Evolutionary conservation across 257 asterid species (phyloP).

Genomic region (Coffea canephora): DNA sequence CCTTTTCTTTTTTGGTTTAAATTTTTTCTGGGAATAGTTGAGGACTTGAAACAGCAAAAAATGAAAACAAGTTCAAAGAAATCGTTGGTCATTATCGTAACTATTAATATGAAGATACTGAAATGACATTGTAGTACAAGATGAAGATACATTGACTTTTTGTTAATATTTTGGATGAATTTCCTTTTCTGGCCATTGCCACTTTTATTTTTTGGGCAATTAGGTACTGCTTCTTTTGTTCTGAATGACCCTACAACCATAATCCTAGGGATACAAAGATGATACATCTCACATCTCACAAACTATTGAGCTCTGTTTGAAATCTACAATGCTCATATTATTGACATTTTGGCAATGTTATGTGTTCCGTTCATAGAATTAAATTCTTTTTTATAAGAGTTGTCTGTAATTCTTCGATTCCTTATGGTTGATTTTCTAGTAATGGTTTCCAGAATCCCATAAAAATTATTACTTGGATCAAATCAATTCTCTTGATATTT

Average conservation of each 20-base stretch:
- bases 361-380: too few relatives aligned
- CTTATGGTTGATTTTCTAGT: too few relatives aligned
- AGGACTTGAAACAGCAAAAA: background rate
- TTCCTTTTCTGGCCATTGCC: background rate
- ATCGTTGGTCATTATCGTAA: background rate
- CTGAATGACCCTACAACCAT: background rate
- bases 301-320: background rate
- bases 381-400: too few relatives aligned
- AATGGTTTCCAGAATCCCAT: too few relatives aligned
- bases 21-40: background rate
- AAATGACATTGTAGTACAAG: background rate
- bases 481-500: too few relatives aligned
- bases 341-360: background rate
- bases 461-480: too few relatives aligned
- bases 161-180: background rate
- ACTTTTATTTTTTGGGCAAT: background rate
- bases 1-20: too few relatives aligned
- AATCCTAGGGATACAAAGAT: background rate
- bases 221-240: background rate
- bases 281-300: background rate
- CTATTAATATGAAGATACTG: background rate
- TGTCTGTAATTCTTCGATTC: too few relatives aligned
- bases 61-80: background rate
- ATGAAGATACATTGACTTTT: background rate
- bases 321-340: background rate